These are phyloP conservation scores for Rhizophora mangle DNA, from an alignment of 345 rosid species.

Conservation along the genomic window DNA sequence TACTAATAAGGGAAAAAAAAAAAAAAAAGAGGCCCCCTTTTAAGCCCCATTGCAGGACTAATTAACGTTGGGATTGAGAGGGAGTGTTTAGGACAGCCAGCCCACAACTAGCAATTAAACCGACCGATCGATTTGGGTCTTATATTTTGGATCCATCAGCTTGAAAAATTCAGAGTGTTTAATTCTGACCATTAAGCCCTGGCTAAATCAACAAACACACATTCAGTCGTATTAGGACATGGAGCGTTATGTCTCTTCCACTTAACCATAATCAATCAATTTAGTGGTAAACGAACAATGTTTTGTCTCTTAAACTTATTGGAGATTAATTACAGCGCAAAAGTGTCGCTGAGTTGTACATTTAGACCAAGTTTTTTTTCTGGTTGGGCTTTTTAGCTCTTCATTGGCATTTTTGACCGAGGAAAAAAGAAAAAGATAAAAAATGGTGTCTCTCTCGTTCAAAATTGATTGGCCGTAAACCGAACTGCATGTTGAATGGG, in stretches of 20 bases:
- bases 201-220: no score
- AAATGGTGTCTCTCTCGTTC: conserved; percentile 7
- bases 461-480: background rate
- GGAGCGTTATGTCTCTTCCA: no score
- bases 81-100: conserved; percentile 3
- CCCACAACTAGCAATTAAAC: background rate
- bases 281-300: background rate
- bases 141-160: conserved; percentile 8
- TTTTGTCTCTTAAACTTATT: background rate
- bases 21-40: conserved; percentile 45
- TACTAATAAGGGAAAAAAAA: conserved; percentile 26
- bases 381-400: conserved; percentile 36
- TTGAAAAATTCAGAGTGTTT: conserved; percentile 11
- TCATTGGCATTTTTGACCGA: no score
- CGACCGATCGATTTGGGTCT: background rate
- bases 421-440: no score
- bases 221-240: no score
- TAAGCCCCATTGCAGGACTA: conserved; percentile 40
- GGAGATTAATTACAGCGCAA: background rate
- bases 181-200: background rate
- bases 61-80: conserved; percentile 22
- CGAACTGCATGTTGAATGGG: conserved; percentile 25
- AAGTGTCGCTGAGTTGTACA: no score
- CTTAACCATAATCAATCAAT: no score
- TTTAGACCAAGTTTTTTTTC: background rate